Percentiles rank a stretch among this genome's conserved stretches.
Conservation (phyloP, 139 green algal genomes). For the Asterochloris sp. region DNA sequence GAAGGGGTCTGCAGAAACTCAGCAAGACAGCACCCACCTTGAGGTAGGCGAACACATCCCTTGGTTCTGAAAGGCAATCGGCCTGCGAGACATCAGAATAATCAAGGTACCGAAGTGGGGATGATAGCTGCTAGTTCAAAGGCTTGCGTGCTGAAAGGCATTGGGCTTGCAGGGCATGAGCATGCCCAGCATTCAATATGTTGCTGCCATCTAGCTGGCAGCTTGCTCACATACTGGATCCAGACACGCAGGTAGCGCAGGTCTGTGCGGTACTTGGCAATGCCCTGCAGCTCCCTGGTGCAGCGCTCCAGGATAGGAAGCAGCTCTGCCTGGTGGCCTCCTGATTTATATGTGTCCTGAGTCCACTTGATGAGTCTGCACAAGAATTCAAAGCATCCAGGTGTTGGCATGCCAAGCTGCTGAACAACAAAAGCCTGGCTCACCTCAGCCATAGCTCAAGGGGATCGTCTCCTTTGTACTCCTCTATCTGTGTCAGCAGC, state of each 20-base stretch:
- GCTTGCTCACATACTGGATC: constrained; percentile 83
- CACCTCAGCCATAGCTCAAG: constrained; percentile 78
- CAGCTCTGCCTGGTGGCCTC: constrained; percentile 72
- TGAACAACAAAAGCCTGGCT: neutral
- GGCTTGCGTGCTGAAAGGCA: neutral
- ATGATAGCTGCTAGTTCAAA: neutral
- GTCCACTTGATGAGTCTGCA: constrained; percentile 89
- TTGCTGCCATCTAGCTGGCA: neutral
- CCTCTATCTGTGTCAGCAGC: constrained; percentile 53
- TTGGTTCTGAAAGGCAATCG: constrained; percentile 79
- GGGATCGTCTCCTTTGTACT: constrained; percentile 73
- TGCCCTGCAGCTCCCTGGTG: constrained; percentile 61
- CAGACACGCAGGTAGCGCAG: constrained; percentile 88
- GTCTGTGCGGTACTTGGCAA: constrained; percentile 70
- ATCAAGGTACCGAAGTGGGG: neutral
- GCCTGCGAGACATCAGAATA: constrained; percentile 43
- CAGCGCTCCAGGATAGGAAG: constrained; percentile 81
- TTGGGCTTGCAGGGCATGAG: neutral
- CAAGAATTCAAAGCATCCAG: neutral
- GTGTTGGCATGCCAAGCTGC: neutral
- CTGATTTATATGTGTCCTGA: constrained; percentile 59
- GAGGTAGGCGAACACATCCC: constrained; percentile 85
- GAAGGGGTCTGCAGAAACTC: neutral
- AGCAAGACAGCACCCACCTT: constrained; percentile 20
- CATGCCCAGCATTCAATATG: neutral